Base-by-base conservation (phyloP, 345 rosid genomes). In the Lagerstroemia speciosa region DNA sequence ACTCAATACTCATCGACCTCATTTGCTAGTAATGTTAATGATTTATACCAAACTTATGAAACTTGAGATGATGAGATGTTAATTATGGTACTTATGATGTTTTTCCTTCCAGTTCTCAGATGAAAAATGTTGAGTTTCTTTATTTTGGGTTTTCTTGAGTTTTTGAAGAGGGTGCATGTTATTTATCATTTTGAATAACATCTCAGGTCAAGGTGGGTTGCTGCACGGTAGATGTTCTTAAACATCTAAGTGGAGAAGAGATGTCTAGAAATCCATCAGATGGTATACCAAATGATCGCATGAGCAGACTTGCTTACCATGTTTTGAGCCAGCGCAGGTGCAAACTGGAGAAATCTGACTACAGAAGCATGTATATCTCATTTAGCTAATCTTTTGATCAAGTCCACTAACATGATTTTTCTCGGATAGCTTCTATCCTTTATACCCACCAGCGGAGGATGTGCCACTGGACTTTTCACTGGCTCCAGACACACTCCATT, bases 171-270 rank as follows among this genome's bases (percentile, higher is more conserved):
- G 32, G 38, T 53, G 41, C 7, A 20, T 1, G 14, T 24, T 38
- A 65, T 9, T n/a, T 20, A 48, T 19, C n/a, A 48, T 19, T n/a
- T 65, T n/a, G 45, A 38, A 26, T 11, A 37, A 38, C 41, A 61
- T 77, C 71, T 73, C 89, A 94, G 99, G 90, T 94, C 73, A 85
- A 83, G 85, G 82, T 89, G 65, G 90, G 90, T 67, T 89, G 98
- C 67, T 94, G 95, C 83, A 81, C 95, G 0, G 95, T 94, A 71
- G 95, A 91, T 74, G 77, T 94, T 67, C 83, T 94, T 43, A 91
- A 86, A 78, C 96, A 94, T 48, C 89, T 91, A 17, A 86, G 97
- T 40, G 85, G 87, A 37, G 99, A 94, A 72, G 98, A 94, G 86
- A 69, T 88, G 80, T 86, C 97, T 10, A 77, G 83, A 74, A 83